phyloP scores from a whole-genome alignment of 768 basidiomycete genomes.

The Holtermanniella nyarrowii region DNA sequence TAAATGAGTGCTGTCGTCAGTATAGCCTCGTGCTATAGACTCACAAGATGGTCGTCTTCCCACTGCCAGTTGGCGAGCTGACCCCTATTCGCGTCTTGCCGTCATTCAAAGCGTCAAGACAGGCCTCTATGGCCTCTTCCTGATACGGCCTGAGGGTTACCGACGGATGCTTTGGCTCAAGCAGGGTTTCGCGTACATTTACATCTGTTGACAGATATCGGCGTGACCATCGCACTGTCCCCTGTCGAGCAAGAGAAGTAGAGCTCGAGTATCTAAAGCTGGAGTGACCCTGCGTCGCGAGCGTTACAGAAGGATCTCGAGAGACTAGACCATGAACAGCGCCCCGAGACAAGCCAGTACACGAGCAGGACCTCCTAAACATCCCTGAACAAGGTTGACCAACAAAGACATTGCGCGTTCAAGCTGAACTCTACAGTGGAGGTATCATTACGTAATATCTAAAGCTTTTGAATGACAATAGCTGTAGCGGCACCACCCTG shows the following conservation, averaged over 20 bases:
- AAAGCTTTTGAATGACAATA: slow-evolving; percentile 76
- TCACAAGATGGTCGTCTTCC: slow-evolving; percentile 79
- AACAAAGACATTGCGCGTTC: not conserved
- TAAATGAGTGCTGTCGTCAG: slow-evolving; percentile 5
- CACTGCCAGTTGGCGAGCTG: slow-evolving; percentile 40
- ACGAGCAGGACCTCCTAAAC: not conserved
- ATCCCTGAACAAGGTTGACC: not conserved
- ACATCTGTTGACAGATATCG: not conserved
- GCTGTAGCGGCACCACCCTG: slow-evolving; percentile 90
- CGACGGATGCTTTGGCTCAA: not conserved
- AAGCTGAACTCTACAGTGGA: not conserved
- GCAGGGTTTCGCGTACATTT: not conserved
- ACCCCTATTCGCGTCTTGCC: slow-evolving; percentile 51
- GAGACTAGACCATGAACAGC: too few relatives aligned
- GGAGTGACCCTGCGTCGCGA: not conserved
- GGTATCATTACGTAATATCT: too few relatives aligned
- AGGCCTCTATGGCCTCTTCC: slow-evolving; percentile 64
- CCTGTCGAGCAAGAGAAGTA: not conserved
- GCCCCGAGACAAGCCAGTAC: not conserved
- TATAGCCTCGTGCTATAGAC: not conserved
- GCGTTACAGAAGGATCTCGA: not conserved
- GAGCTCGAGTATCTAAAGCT: not conserved
- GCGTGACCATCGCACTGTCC: not conserved
- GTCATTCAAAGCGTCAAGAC: slow-evolving; percentile 56
- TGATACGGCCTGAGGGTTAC: slow-evolving; percentile 71